Evolutionary conservation across 108 stramenopile species (phyloP).

Genomic region (Conticribra guillardii): DNA sequence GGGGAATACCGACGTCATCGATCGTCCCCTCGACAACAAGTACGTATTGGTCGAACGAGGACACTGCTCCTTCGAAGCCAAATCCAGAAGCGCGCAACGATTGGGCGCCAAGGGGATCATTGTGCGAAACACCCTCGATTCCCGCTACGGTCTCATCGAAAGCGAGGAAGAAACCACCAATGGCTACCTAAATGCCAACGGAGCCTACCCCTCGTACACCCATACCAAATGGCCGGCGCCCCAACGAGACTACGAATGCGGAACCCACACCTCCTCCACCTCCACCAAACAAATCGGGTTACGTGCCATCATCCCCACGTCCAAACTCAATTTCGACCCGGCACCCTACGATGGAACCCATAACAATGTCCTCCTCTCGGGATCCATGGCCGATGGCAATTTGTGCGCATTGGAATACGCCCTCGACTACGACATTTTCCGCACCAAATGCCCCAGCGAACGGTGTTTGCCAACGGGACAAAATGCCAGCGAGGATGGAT

Average conservation of each 20-base stretch:
- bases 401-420: constrained; percentile 49
- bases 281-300: constrained; percentile 14
- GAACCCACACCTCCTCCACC: not conserved
- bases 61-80: constrained; percentile 74
- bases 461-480: constrained; percentile 74
- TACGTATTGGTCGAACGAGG: constrained; percentile 72
- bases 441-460: constrained; percentile 61
- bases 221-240: constrained; percentile 37
- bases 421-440: constrained; percentile 26
- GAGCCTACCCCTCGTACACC: constrained; percentile 15
- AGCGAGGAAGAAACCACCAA: not conserved
- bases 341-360: constrained; percentile 55
- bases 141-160: constrained; percentile 53
- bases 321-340: constrained; percentile 51
- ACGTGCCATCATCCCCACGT: constrained; percentile 54
- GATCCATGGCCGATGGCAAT: constrained; percentile 55
- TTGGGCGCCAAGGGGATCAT: constrained; percentile 67
- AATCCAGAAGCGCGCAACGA: constrained; percentile 65
- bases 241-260: constrained; percentile 84
- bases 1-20: constrained; percentile 11
- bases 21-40: constrained; percentile 12
- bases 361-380: constrained; percentile 68
- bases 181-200: constrained; percentile 15
- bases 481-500: constrained; percentile 26
- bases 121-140: constrained; percentile 65